A percentile compares a stretch with the other conserved stretches of the same genome.
phyloP scores from a whole-genome alignment of 2,329 filamentous ascomycete genomes.

The Beauveria sp. region DNA sequence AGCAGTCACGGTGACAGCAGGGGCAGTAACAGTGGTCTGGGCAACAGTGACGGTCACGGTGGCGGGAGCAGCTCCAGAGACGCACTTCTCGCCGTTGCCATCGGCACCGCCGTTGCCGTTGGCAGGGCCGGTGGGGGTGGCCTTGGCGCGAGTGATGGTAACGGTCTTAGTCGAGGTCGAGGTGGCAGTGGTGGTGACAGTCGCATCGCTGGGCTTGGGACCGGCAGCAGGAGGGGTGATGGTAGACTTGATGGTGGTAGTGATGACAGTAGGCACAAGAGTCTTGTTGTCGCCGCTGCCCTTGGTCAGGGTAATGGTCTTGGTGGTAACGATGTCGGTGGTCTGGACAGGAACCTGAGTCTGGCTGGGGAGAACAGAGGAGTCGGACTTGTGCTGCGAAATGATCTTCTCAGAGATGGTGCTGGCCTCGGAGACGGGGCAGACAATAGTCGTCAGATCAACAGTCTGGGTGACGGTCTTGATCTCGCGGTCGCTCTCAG shows the following conservation, averaged over 20 bases:
- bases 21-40: conserved; percentile 14
- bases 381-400: conserved; percentile 20
- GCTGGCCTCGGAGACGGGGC: conserved; percentile 36
- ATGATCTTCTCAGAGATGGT: conserved; percentile 35
- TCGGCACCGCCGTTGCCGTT: not conserved
- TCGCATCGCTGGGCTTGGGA: conserved; percentile 17
- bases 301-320: conserved; percentile 28
- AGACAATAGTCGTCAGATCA: conserved; percentile 34
- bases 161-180: conserved; percentile 28
- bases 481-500: conserved; percentile 27
- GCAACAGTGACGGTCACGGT: conserved; percentile 18
- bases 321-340: conserved; percentile 24
- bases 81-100: not conserved
- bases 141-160: conserved; percentile 22
- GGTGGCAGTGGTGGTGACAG: conserved; percentile 32
- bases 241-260: conserved; percentile 30
- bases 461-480: conserved; percentile 32
- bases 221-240: conserved; percentile 22
- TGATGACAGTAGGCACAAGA: conserved; percentile 34
- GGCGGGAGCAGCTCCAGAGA: not conserved
- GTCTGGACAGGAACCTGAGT: conserved; percentile 12
- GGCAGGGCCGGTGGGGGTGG: conserved; percentile 15
- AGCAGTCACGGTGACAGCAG: conserved; percentile 22
- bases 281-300: conserved; percentile 24
- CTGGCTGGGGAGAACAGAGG: conserved; percentile 24